A percentile compares a stretch with the other conserved stretches of the same genome.
These are phyloP conservation scores for Trichodelitschia bisporula DNA, from an alignment of 495 filamentous ascomycete genomes.

Conservation along the genomic window DNA sequence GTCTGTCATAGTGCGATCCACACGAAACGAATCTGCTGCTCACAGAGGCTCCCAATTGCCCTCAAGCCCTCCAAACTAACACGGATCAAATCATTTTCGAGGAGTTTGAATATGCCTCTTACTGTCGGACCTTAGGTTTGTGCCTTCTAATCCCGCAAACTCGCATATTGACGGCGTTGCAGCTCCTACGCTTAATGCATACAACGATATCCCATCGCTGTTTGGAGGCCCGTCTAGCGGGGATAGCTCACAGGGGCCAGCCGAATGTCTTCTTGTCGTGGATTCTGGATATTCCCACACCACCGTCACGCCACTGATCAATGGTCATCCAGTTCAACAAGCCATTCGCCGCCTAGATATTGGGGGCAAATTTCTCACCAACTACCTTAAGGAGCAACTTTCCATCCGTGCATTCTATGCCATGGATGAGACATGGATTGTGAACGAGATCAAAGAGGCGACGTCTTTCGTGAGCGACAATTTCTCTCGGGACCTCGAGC, in stretches of 20 bases:
- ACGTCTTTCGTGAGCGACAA: conserved; percentile 59
- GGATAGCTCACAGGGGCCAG: conserved; percentile 22
- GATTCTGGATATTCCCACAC: conserved; percentile 90
- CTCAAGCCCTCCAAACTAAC: conserved; percentile 57
- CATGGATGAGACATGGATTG: conserved; percentile 74
- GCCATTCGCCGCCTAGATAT: conserved; percentile 72
- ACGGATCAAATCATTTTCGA: conserved; percentile 95
- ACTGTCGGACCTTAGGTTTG: conserved; percentile 49
- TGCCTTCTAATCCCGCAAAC: conserved; percentile 7
- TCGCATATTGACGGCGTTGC: neutral
- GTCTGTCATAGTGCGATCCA: conserved; percentile 33
- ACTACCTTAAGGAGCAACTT: conserved; percentile 71
- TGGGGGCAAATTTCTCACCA: conserved; percentile 86
- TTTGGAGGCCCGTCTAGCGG: neutral
- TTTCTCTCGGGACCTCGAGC: conserved; percentile 59
- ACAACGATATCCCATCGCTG: neutral
- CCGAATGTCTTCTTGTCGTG: conserved; percentile 64
- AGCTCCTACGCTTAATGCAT: neutral
- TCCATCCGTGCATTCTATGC: conserved; percentile 85
- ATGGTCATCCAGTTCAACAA: conserved; percentile 53
- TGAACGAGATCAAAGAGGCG: conserved; percentile 87
- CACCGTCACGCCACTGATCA: conserved; percentile 67
- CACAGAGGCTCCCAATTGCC: conserved; percentile 75
- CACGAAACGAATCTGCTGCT: conserved; percentile 60
- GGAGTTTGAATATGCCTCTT: conserved; percentile 84